phyloP scores from a whole-genome alignment of 2,329 filamentous ascomycete species.

The Aspergillus tamarii region DNA sequence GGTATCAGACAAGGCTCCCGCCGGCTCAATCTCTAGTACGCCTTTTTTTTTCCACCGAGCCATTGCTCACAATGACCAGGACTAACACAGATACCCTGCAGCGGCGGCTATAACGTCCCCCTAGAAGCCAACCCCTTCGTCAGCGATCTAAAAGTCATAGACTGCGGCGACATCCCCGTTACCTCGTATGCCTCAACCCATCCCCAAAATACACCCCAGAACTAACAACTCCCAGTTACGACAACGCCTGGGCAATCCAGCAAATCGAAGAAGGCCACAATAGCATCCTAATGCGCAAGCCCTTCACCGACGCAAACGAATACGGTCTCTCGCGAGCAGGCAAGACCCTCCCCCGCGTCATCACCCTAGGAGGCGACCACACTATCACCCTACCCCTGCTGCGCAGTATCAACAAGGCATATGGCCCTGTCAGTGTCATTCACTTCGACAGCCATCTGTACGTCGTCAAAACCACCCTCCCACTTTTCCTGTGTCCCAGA shows the following conservation, averaged over 20 bases:
- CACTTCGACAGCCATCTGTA: constrained; percentile 66
- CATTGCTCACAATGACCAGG: constrained; percentile 23
- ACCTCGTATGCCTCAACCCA: constrained; percentile 66
- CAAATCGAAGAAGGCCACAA: constrained; percentile 88
- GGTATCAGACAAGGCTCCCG: constrained; percentile 86
- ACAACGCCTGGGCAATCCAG: constrained; percentile 78
- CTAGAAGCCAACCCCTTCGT: constrained; percentile 79
- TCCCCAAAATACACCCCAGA: neutral
- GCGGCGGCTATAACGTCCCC: constrained; percentile 85
- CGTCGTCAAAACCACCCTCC: constrained; percentile 10
- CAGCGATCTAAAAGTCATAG: constrained; percentile 76
- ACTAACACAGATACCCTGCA: constrained; percentile 56
- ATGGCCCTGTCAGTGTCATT: constrained; percentile 68
- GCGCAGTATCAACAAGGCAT: constrained; percentile 64
- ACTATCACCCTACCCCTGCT: constrained; percentile 55
- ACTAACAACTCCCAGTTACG: constrained; percentile 59
- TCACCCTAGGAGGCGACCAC: constrained; percentile 65
- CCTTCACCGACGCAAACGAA: constrained; percentile 69
- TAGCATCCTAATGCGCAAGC: constrained; percentile 70
- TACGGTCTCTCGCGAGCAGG: constrained; percentile 70
- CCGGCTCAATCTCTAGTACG: constrained; percentile 83
- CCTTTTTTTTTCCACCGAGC: constrained; percentile 23
- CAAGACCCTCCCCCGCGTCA: constrained; percentile 77
- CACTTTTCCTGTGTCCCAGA: too few species aligned
- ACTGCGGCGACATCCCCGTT: constrained; percentile 83